Conservation (phyloP, 176 grass and related monocot genomes). For the Eleusine coracana region DNA sequence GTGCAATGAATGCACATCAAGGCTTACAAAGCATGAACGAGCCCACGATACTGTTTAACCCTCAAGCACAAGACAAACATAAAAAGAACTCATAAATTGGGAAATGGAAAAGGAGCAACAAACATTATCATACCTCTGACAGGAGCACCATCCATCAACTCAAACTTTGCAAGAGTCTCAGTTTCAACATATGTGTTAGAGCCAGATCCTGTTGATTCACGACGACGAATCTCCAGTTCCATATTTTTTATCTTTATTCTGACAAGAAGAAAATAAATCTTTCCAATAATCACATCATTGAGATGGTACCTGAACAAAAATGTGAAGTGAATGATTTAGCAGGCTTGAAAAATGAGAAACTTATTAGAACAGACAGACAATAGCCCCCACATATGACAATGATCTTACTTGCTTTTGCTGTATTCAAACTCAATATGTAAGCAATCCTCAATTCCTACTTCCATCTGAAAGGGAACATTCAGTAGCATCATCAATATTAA, state of each 20-base stretch:
- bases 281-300: slow-evolving; percentile 90
- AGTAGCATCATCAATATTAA: background rate
- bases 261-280: slow-evolving; percentile 98
- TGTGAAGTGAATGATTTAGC: background rate
- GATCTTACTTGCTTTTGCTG: slow-evolving; percentile 89
- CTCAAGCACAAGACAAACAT: background rate
- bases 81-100: background rate
- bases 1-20: background rate
- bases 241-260: slow-evolving; percentile 99
- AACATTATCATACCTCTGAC: slow-evolving; percentile 67
- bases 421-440: slow-evolving; percentile 96
- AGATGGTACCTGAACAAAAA: slow-evolving; percentile 75
- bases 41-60: background rate
- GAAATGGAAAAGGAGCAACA: background rate
- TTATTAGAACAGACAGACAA: background rate
- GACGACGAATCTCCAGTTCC: slow-evolving; percentile 80
- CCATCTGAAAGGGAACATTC: slow-evolving; percentile 60
- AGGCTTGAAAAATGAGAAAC: background rate
- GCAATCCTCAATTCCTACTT: slow-evolving; percentile 96
- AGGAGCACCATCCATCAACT: slow-evolving; percentile 99
- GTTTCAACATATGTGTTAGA: slow-evolving; percentile 98
- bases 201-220: slow-evolving; percentile 95
- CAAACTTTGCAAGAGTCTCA: slow-evolving; percentile 99
- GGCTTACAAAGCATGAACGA: background rate
- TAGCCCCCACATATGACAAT: background rate